phyloP scores from a whole-genome alignment of 2,329 filamentous ascomycete species.

The Chrysoporthe deuterocubensis region DNA sequence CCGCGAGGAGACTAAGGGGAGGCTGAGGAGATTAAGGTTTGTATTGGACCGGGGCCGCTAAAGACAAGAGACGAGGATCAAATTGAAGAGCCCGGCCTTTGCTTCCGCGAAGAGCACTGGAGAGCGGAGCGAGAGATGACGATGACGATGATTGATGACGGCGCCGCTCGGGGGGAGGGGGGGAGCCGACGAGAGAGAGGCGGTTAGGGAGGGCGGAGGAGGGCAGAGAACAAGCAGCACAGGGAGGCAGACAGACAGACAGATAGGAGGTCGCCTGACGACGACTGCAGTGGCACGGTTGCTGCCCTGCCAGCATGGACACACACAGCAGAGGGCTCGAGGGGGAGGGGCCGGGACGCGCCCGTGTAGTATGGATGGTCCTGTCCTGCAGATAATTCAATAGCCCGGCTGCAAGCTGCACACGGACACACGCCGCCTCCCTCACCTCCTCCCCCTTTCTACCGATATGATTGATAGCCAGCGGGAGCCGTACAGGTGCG shows the following conservation, averaged over 20 bases:
- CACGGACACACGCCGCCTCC: neutral
- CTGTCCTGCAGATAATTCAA: slow-evolving; percentile 5
- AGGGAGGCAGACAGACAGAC: neutral
- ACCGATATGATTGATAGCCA: neutral
- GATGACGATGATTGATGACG: neutral
- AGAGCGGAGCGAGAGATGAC: slow-evolving; percentile 7
- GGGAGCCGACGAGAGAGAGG: neutral
- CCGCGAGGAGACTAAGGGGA: slow-evolving; percentile 28
- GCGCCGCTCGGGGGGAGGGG: neutral
- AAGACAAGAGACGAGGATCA: slow-evolving; percentile 1
- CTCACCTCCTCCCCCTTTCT: neutral
- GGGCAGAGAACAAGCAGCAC: neutral
- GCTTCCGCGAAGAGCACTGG: slow-evolving; percentile 7
- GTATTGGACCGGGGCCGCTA: slow-evolving; percentile 25
- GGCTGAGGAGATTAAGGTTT: slow-evolving; percentile 30
- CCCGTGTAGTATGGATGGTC: neutral
- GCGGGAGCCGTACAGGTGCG: neutral
- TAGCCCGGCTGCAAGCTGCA: slow-evolving; percentile 13
- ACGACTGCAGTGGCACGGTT: neutral
- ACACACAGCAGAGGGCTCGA: neutral
- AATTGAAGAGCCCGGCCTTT: slow-evolving; percentile 17
- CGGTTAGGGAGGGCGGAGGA: neutral
- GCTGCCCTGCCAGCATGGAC: too few species aligned
- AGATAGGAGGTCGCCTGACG: slow-evolving; percentile 4
- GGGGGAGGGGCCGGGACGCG: neutral